Evolutionary conservation across 805 yeast genomes (phyloP).

Genomic region (Myxozyma vanderwaltii): DNA sequence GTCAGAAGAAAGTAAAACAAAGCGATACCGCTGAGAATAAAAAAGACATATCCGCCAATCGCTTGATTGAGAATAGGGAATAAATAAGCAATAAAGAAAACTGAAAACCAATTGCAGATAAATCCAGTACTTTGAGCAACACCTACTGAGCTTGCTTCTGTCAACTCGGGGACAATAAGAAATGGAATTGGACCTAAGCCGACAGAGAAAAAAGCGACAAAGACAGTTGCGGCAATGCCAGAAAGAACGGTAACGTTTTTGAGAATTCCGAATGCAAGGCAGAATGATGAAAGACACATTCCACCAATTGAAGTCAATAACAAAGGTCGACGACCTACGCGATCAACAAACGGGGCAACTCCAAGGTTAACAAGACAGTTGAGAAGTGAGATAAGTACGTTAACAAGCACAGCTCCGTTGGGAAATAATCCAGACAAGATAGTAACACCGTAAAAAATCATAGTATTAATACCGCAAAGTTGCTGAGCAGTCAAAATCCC

Average conservation of each 20-base stretch:
- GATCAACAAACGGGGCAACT: slow-evolving; percentile 77
- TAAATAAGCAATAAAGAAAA: slow-evolving; percentile 69
- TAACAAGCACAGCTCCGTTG: slow-evolving; percentile 65
- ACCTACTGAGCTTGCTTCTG: slow-evolving; percentile 76
- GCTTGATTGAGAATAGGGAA: slow-evolving; percentile 71
- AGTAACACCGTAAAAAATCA: slow-evolving; percentile 89
- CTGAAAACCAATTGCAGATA: slow-evolving; percentile 86
- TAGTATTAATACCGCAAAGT: slow-evolving; percentile 88
- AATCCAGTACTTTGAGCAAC: slow-evolving; percentile 93
- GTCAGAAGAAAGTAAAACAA: slow-evolving; percentile 55
- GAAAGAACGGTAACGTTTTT: slow-evolving; percentile 52
- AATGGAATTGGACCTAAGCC: slow-evolving; percentile 98
- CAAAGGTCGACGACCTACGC: slow-evolving; percentile 72
- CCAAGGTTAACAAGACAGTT: slow-evolving; percentile 74
- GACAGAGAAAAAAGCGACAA: slow-evolving; percentile 82
- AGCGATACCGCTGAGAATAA: slow-evolving; percentile 57
- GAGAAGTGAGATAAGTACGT: slow-evolving; percentile 71
- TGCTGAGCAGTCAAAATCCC: slow-evolving; percentile 83
- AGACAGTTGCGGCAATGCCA: slow-evolving; percentile 64
- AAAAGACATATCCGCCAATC: slow-evolving; percentile 79
- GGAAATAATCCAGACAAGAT: slow-evolving; percentile 76
- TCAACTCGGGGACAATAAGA: slow-evolving; percentile 82
- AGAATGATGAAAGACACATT: slow-evolving; percentile 66
- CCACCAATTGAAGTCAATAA: slow-evolving; percentile 63
- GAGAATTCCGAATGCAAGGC: slow-evolving; percentile 69